Base-by-base conservation (phyloP, 2,329 filamentous ascomycete species). In the Peltaster fructicola region DNA sequence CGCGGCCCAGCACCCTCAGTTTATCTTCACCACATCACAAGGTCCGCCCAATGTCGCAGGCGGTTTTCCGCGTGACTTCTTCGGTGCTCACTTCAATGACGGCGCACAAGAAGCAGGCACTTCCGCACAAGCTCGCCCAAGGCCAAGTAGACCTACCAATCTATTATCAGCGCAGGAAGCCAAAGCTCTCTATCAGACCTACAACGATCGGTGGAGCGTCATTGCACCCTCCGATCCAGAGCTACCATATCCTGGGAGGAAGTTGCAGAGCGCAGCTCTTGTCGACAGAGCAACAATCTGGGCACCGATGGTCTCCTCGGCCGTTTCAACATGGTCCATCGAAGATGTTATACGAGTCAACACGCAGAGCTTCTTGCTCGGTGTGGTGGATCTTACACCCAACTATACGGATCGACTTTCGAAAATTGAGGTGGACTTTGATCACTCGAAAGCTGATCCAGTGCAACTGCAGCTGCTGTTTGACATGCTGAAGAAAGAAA, bases 301-400 rank as follows among this genome's bases (percentile, higher is more conserved):
- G 31, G 41, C 43, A 3, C 40, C 39, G 4, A 23, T 24, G 4
- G 30, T 40, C 22, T 30, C 17, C 20, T 26, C 36, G 3, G 28
- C 29, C 16, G 30, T 35, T 3, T 31, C 35, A 4, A 38, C 39
- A 3, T 47, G 44, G 44, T 45, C 41, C 7, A 31, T 40, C n/a
- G 43, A 45, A 20, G 35, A 35, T 2, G 29, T 45, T 10, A 43
- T 45, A 36, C 37, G 45, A 34, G 43, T 41, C 15, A 47, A 47
- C 26, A 37, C 37, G 6, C 39, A 45, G 26, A 38, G 40, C 5
- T 46, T 47, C 37, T 47, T 40, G 23, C 30, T 46, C 3, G 34
- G 37, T 17, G 40, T 38, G 3, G 35, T 39, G 3, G 37, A 32
- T 4, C 22, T 47, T 7, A 16, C 25, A 4, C 40, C 43, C 5